Evolutionary conservation across 2,329 filamentous ascomycete species (phyloP), one percentile per base, ranked within the genome.

Genomic region (Fusarium avenaceum): DNA sequence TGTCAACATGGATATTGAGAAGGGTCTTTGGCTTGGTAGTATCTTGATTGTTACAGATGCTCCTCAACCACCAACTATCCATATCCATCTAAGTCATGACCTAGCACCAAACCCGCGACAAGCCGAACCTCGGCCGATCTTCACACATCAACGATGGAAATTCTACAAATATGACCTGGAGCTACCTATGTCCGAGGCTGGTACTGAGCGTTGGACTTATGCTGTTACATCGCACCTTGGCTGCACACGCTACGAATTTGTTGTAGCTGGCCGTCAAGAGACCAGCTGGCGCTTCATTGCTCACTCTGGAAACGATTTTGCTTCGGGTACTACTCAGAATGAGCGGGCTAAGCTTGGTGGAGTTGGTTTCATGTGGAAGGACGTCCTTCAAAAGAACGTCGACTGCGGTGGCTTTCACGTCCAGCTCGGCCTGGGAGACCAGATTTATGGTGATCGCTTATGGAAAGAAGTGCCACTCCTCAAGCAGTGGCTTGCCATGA

Each of bases 341-440:
- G 96, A 99, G 72, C 88, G 95, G 43, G 88, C 90, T 32, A 92
- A 91, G 72, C 86, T 98, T 2, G 96, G 96, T 30, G 96, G 96
- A 2, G 87, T 96, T 2, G 93, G 94, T 1, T 92, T 96, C 76
- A 97, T 99, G 95, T 99, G 96, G 96, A 98, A 97, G 75, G 96
- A 99, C 74, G 94, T 99, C 28, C 85, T 99, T 76, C 94, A 97
- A 80, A 97, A 97, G 84, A 97, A 99, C 74, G 89, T 94, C 28
- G 96, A 99, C 73, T 97, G 94, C 72, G 94, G 94, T 56, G 96
- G 96, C 2, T 99, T 98, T 78, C 96, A 99, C 75, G 90, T 93
- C 8, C 96, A 99, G 76, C 84, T 99, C 9, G 96, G 95, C 15
- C 82, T 97, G 6, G 96, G 96, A 56, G 93, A 96, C 63, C 96